A percentile compares a stretch with the other conserved stretches of the same genome.
Conservation (phyloP, 495 filamentous ascomycete genomes). For the Recurvomyces mirabilis region DNA sequence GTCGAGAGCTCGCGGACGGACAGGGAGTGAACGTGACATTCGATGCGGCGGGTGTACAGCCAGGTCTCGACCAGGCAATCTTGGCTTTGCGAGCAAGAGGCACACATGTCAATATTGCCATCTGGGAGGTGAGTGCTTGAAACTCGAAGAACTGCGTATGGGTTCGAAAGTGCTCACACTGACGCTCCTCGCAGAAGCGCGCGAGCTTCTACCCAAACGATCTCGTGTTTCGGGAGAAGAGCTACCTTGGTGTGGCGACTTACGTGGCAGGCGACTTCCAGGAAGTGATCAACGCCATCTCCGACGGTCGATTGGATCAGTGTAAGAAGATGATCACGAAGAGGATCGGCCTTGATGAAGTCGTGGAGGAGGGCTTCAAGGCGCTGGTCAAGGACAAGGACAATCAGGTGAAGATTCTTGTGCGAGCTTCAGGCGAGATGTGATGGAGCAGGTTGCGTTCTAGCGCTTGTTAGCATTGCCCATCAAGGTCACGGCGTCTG, state of each 20-base stretch:
- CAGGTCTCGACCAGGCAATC: constrained; percentile 40
- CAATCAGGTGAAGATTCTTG: constrained; percentile 47
- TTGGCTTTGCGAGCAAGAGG: constrained; percentile 40
- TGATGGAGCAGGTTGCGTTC: too few relatives aligned
- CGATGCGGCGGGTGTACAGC: constrained; percentile 47
- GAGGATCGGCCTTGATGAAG: constrained; percentile 41
- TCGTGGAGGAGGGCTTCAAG: constrained; percentile 48
- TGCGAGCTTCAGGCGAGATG: constrained; percentile 26
- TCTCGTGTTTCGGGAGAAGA: constrained; percentile 45
- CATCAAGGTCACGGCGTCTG: too few relatives aligned
- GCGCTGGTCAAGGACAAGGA: constrained; percentile 45
- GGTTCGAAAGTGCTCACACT: too few relatives aligned
- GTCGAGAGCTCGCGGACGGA: constrained; percentile 37
- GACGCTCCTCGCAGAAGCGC: too few relatives aligned
- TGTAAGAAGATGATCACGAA: constrained; percentile 46
- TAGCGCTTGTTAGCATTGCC: too few relatives aligned
- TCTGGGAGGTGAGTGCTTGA: too few relatives aligned
- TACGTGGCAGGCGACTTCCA: constrained; percentile 46
- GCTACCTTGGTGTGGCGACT: constrained; percentile 43
- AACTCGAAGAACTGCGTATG: too few relatives aligned
- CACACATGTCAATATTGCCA: constrained; percentile 50
- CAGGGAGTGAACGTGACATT: constrained; percentile 45
- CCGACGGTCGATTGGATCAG: constrained; percentile 41
- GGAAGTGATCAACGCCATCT: constrained; percentile 44
- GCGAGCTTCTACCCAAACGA: constrained; percentile 41